These are phyloP conservation scores for Paraurostyla sp. DNA, from an alignment of 73 alveolate species.

Conservation along the genomic window DNA sequence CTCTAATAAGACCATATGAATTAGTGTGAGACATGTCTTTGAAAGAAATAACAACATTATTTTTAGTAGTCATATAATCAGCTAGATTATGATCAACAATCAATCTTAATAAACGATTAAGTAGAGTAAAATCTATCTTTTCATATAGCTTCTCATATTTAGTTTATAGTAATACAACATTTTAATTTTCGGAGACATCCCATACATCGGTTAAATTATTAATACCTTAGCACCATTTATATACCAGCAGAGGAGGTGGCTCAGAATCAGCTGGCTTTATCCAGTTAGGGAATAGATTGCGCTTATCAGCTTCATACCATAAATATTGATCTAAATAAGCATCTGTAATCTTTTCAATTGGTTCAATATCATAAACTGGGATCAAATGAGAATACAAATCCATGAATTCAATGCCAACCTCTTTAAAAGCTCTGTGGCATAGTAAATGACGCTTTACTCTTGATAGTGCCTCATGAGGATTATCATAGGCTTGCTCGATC, in stretches of 20 bases:
- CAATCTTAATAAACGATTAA: slow-evolving; percentile 97
- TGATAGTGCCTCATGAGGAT: slow-evolving; percentile 99
- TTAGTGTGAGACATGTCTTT: slow-evolving; percentile 99
- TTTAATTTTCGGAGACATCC: slow-evolving; percentile 98
- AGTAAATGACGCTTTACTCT: slow-evolving; percentile 99
- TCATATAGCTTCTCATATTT: slow-evolving; percentile 98
- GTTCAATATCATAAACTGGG: slow-evolving; percentile 99
- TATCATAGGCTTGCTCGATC: slow-evolving; percentile 99
- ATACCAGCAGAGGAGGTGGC: slow-evolving; percentile 99
- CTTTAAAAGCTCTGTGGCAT: slow-evolving; percentile 99
- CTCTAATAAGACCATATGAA: slow-evolving; percentile 98
- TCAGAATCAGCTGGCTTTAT: slow-evolving; percentile 99
- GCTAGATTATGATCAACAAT: slow-evolving; percentile 99
- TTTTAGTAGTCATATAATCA: slow-evolving; percentile 99
- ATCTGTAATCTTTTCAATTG: slow-evolving; percentile 99
- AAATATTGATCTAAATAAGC: slow-evolving; percentile 99
- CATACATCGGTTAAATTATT: slow-evolving; percentile 99
- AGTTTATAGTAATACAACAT: slow-evolving; percentile 97
- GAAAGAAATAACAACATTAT: slow-evolving; percentile 97
- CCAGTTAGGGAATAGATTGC: slow-evolving; percentile 99
- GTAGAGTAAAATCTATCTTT: slow-evolving; percentile 97
- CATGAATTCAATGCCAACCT: slow-evolving; percentile 99
- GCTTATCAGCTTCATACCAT: slow-evolving; percentile 99
- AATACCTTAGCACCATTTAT: slow-evolving; percentile 99
- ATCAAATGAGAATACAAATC: slow-evolving; percentile 98